Evolutionary conservation across 1,139 yeast genomes (phyloP), one percentile per base, ranked within the genome.

Genomic region (Zygosaccharomyces sapae): DNA sequence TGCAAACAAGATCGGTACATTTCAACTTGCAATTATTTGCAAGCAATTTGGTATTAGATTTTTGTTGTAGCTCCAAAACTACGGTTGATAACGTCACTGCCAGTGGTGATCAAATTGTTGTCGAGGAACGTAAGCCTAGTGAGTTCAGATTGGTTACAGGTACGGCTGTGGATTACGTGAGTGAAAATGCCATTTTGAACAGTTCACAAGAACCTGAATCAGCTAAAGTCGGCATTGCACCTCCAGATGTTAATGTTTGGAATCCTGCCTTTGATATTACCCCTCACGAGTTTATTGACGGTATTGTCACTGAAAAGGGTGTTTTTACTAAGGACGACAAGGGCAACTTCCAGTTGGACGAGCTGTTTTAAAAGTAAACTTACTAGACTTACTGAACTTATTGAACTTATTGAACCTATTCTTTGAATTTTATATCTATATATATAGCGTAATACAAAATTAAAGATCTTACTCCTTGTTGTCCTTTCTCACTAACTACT

Each of bases 241-340:
- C 97, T 2, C 86, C 86, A 1, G 86, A 85, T 0, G 85, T 90
- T 33, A 72, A 76, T 3, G 96, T 88, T 1, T 92, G 97, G 97
- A 92, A 92, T 61, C 98, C 98, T 1, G 86, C 97, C 0, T 92
- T 92, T 60, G 98, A 92, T 64, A 90, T 92, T 9, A 88, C 97
- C 5, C 96, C 96, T 0, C 81, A 83, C 59, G 75, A 74, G 40
- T 71, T 84, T 41, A 88, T 92, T 48, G 96, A 89, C 61, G 86
- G 89, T 49, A 87, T 92, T 53, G 87, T 90, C 27, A 90, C 97
- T 1, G 97, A 92, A 65, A 71, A 76, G 42, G 78, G 77, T 3
- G 86, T 77, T 6, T 70, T 72, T 47, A 63, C 66, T 7, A 81
- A 81, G 56, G 70, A 73, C 49, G 30, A 50, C 0, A 47, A 66